phyloP scores from a whole-genome alignment of 2,329 filamentous ascomycete genomes.

The Sarocladium oryzae region DNA sequence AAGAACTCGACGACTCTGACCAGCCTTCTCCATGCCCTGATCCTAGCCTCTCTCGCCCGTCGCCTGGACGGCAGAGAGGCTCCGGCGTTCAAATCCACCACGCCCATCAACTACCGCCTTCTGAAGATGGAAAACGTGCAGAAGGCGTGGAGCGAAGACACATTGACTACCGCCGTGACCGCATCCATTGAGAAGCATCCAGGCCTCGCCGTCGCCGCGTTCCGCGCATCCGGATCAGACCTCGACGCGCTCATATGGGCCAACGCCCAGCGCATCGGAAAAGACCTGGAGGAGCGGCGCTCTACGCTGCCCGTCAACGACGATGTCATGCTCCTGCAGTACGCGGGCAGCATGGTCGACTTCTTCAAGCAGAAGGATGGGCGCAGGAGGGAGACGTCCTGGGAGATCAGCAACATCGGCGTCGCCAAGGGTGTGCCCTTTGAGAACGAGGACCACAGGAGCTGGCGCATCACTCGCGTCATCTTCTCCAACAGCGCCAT shows the following conservation, averaged over 20 bases:
- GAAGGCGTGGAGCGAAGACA: slow-evolving; percentile 20
- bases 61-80: slow-evolving; percentile 24
- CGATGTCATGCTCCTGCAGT: slow-evolving; percentile 32
- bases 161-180: slow-evolving; percentile 36
- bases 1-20: slow-evolving; percentile 39
- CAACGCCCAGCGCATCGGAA: slow-evolving; percentile 28
- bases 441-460: slow-evolving; percentile 7
- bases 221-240: slow-evolving; percentile 18
- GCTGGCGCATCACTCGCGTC: slow-evolving; percentile 34
- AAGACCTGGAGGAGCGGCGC: slow-evolving; percentile 26
- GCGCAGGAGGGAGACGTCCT: slow-evolving; percentile 33
- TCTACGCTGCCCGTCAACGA: slow-evolving; percentile 36
- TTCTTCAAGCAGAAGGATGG: slow-evolving; percentile 38
- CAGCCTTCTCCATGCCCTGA: slow-evolving; percentile 39
- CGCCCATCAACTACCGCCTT: slow-evolving; percentile 39
- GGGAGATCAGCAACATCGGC: slow-evolving; percentile 49
- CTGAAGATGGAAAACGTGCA: slow-evolving; percentile 22
- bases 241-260: slow-evolving; percentile 34
- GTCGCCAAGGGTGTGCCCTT: slow-evolving; percentile 21
- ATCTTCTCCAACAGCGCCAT: slow-evolving; percentile 45
- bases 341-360: slow-evolving; percentile 35
- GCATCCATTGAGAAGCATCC: slow-evolving; percentile 25
- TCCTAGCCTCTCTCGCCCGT: slow-evolving; percentile 32
- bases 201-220: slow-evolving; percentile 16
- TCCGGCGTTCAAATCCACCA: slow-evolving; percentile 28